Base-by-base conservation (phyloP, 2,329 filamentous ascomycete genomes). In the Ophiostoma himal-ulmi region DNA sequence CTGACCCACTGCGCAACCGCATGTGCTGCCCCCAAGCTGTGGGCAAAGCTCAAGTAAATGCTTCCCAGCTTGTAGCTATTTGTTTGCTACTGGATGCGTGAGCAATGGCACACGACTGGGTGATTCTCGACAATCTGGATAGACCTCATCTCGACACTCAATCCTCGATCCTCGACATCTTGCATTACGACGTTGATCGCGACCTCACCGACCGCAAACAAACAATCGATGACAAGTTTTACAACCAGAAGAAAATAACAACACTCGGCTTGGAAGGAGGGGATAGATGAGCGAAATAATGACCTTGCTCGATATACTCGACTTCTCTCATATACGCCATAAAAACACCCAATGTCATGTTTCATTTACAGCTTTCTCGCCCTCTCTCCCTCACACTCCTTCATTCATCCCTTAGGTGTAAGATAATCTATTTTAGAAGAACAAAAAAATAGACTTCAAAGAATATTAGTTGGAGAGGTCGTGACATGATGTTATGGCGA, bases 21-120 rank as follows among this genome's bases (percentile, higher is more conserved):
- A 80, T 99, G 95, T 81, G 94, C 95, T 74, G 95, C 95, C 70
- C 94, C 94, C 78, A 97, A 97, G 89, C 91, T 99, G 78, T 99
- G 93, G 88, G 87, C 89, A 75, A 84, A 89, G 82, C 91, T 98
- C 81, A 96, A 94, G 88, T 98, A 96, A 44, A 70, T 37, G 37
- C 44, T 20, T 20, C 1, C 6, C 44, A 70, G 64, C 64, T 41
- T 37, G 14, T 11, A n/a, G 17, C 30, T 11, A n/a, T 36, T 64
- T 34, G 10, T 36, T n/a, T 36, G 30, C 34, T 20, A 8, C 34
- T 13, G 2, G 17, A 14, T 7, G 14, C 14, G 17, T 17, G 30
- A 36, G 17, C 17, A n/a, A n/a, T 17, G 30, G 30, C 26, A 34
- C 54, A 34, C 54, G 60, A 3, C 60, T 36, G 30, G 17, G 1